Evolutionary conservation across 1,284 basidiomycete genomes (phyloP).

Genomic region (Somion occarium): DNA sequence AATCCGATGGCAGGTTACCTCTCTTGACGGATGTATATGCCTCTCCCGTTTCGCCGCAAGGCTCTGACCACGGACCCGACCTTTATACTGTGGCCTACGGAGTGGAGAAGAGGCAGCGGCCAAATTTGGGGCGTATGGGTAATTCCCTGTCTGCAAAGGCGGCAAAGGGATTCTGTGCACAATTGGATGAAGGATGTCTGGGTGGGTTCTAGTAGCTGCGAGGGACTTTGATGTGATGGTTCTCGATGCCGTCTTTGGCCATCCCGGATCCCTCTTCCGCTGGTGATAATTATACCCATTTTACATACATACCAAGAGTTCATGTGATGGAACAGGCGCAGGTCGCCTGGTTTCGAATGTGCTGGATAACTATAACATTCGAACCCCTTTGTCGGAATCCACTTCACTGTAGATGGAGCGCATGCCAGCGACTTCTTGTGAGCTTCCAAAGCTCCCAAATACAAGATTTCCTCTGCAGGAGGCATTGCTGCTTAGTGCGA

Average conservation of each 20-base stretch:
- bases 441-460: too few relatives aligned
- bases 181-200: constrained; percentile 19
- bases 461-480: too few relatives aligned
- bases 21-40: constrained; percentile 6
- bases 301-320: background rate
- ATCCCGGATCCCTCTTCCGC: too few relatives aligned
- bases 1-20: background rate
- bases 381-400: too few relatives aligned
- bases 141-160: background rate
- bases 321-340: too few relatives aligned
- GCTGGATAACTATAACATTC: too few relatives aligned
- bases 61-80: background rate
- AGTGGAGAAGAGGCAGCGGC: constrained; percentile 10
- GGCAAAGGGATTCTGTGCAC: constrained; percentile 6
- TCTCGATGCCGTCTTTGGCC: too few relatives aligned
- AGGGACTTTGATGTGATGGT: too few relatives aligned
- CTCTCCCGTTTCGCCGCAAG: constrained; percentile 9
- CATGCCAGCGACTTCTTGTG: too few relatives aligned
- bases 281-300: background rate
- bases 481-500: too few relatives aligned
- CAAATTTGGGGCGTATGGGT: constrained; percentile 11
- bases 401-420: too few relatives aligned
- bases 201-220: constrained; percentile 11
- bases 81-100: background rate
- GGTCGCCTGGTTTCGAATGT: too few relatives aligned